Evolutionary conservation across 208 protist genomes (phyloP), one percentile per base, ranked within the genome.

Genomic region (Kentomonas sorsogonicus): DNA sequence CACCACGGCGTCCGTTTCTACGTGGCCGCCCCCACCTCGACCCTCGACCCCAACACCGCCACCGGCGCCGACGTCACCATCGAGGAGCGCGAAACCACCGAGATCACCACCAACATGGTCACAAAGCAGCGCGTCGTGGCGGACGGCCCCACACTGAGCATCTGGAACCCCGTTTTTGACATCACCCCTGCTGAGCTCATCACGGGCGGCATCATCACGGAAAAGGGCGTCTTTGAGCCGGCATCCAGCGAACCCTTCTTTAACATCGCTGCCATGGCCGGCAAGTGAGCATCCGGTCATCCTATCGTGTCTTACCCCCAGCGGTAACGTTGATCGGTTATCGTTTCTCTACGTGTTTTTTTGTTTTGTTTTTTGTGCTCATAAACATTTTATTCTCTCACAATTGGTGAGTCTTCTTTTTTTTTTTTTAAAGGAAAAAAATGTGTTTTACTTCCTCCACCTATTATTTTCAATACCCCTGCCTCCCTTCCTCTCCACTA

Each of bases 111-210:
- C 36, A 81, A 85, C 72, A 74, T 86, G 69, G 55, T 72, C 23
- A 93, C 77, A 22, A 70, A 77, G 72, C 68, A 86, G 66, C 83
- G 79, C 27, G 75, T 97, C 23, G 95, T 97, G 47, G 83, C 83
- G 4, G 80, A 84, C 3, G 86, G 85, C 0, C 84, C 85, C n/a
- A 56, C 60, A 26, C 72, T 98, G 31, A 61, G 53, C 22, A 81
- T 97, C 34, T 98, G 95, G 94, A 98, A 98, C 69, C 97, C 96
- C 1, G 88, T 95, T 6, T 98, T 98, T 63, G 96, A 99, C 71
- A 93, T 98, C n/a, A 98, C 97, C 0, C 95, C 96, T 1, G 83
- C 69, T 11, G 70, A 67, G 36, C 76, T 98, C 4, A 97, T 99
- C 55, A 96, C 91, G 0, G 90, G 91, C 23, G 91, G 91, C 40